These are phyloP conservation scores for Sphaerobolus stellatus DNA, from an alignment of 1,284 basidiomycete genomes.

Conservation along the genomic window DNA sequence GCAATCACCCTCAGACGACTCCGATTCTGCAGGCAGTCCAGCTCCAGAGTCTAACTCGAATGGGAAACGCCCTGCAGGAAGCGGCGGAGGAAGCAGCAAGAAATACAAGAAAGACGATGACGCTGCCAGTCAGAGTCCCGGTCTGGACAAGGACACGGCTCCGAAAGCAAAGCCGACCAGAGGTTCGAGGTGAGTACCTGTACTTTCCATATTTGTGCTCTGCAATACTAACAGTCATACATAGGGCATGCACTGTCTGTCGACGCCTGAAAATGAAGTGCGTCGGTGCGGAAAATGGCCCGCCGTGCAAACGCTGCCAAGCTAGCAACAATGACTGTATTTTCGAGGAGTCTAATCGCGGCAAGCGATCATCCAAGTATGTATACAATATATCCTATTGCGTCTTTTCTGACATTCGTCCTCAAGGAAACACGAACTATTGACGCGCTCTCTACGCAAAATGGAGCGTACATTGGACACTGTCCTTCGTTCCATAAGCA, in stretches of 20 bases:
- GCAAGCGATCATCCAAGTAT: constrained; percentile 87
- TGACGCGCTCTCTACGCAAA: constrained; percentile 84
- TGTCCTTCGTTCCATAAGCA: constrained; percentile 79
- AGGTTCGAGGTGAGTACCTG: constrained; percentile 70
- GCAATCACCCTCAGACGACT: constrained; percentile 66
- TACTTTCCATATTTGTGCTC: background rate
- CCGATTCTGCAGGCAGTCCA: constrained; percentile 70
- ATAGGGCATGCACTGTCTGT: constrained; percentile 90
- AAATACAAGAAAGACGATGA: constrained; percentile 57
- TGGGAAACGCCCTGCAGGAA: constrained; percentile 45
- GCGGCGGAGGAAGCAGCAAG: constrained; percentile 48
- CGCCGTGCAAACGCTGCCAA: constrained; percentile 85
- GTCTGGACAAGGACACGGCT: constrained; percentile 57
- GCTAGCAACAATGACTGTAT: constrained; percentile 87
- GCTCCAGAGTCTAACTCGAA: constrained; percentile 60
- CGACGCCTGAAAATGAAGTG: constrained; percentile 98
- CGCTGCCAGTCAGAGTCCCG: constrained; percentile 42
- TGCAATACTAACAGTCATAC: constrained; percentile 12
- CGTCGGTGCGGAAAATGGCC: constrained; percentile 88
- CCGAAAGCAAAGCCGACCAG: constrained; percentile 81
- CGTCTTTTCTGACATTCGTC: constrained; percentile 8
- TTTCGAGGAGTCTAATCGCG: constrained; percentile 93
- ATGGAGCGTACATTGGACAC: constrained; percentile 93
- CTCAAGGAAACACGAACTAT: constrained; percentile 79
- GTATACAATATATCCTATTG: constrained; percentile 21